Evolutionary conservation across 805 yeast genomes (phyloP), one percentile per base, ranked within the genome.

Genomic region (Danielia reshetovae): DNA sequence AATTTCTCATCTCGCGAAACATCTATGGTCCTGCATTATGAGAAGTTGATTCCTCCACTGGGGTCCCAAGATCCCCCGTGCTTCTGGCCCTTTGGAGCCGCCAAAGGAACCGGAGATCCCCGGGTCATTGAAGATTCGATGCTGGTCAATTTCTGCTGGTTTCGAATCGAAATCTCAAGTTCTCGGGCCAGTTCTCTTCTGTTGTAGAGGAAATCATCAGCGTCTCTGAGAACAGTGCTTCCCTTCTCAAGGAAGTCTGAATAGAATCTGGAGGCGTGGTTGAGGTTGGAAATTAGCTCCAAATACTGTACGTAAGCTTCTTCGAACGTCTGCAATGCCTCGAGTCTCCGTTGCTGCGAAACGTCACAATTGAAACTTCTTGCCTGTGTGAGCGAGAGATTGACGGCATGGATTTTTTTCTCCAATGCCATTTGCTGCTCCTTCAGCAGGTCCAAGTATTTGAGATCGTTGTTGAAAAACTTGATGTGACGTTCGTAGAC

Each of bases 221-320:
- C 70, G 26, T 72, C 76, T 10, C 58, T 57, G 26, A 72, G 49
- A 14, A 79, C 69, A 2, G 47, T 56, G 18, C 63, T 59, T 5
- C 75, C 68, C 34, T 73, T 72, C 7, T 55, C 55, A 19, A 70
- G 59, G 40, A 85, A 74, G 34, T 79, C 82, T 24, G 68, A 68
- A 60, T 89, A 89, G 52, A 88, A 88, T 35, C 70, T 69, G 0
- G 74, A 48, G 0, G 95, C 96, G 46, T 82, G 84, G 19, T 70
- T 70, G 18, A 86, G 54, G 50, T 85, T 82, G 4, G 68, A 61
- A 12, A 70, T 55, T 2, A 85, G 67, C 46, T 82, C 85, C 18
- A 68, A 55, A 48, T 67, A 81, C 30, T 74, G 69, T 25, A 62
- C 55, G 42, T 67, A 74, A 1, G 72, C 74, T 4, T 64, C 55